Percentiles rank a stretch among this genome's conserved stretches.
Evolutionary conservation across 192 early-diverging fungal species (phyloP).

Genomic region (Coemansia biformis): DNA sequence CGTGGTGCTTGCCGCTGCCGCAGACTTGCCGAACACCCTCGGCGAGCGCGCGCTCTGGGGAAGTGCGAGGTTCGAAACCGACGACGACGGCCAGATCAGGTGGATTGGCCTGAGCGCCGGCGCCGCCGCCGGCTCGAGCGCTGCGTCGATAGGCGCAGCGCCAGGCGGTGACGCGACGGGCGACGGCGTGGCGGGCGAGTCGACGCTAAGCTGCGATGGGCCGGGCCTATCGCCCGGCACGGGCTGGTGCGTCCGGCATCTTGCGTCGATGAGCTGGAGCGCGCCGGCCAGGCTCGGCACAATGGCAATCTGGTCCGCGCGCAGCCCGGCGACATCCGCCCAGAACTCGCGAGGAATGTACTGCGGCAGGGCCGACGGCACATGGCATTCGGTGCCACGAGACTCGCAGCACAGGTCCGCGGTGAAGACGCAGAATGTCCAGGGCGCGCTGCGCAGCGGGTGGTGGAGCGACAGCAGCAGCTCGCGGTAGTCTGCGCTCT

Average conservation of each 20-base stretch:
- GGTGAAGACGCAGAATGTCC: conserved; percentile 41
- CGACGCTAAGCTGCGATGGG: neutral
- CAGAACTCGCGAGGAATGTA: conserved; percentile 44
- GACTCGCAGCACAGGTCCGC: conserved; percentile 27
- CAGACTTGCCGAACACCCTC: conserved; percentile 18
- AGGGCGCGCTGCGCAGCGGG: conserved; percentile 24
- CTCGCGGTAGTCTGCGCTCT: conserved; percentile 32
- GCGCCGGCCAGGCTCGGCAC: conserved; percentile 39
- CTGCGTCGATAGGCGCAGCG: neutral
- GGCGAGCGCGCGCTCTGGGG: conserved; percentile 14
- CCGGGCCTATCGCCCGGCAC: neutral
- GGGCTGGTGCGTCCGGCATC: conserved; percentile 10
- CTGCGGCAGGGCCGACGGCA: conserved; percentile 33
- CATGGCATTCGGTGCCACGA: conserved; percentile 26
- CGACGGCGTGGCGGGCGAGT: neutral
- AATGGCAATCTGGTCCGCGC: conserved; percentile 26
- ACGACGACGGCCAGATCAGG: conserved; percentile 19
- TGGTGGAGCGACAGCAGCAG: conserved; percentile 26
- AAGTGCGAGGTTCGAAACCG: too few species aligned
- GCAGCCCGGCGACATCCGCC: conserved; percentile 32
- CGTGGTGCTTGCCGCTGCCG: conserved; percentile 16
- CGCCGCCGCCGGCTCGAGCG: conserved; percentile 13
- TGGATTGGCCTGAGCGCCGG: conserved; percentile 8
- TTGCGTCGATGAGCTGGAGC: conserved; percentile 19
- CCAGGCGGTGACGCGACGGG: conserved; percentile 8